Evolutionary conservation across 1,139 yeast species (phyloP).

Genomic region (Geotrichum carabidarum): DNA sequence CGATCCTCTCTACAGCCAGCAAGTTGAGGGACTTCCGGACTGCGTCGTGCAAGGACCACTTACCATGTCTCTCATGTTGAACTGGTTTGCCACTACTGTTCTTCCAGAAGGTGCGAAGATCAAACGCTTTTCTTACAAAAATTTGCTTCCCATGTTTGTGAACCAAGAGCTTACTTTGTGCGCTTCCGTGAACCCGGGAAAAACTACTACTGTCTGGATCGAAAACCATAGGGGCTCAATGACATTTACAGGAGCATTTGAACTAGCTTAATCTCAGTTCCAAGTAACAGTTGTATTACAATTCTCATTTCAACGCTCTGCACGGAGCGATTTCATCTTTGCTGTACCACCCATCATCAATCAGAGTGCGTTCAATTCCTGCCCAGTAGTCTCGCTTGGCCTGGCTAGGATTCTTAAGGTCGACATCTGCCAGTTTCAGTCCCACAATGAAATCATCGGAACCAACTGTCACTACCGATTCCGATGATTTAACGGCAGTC

Average conservation of each 20-base stretch:
- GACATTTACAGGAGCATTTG: conserved; percentile 23
- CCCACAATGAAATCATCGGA: conserved; percentile 16
- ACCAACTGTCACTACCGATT: conserved; percentile 2
- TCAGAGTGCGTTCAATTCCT: conserved; percentile 29
- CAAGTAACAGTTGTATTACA: background rate
- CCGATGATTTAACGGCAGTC: background rate
- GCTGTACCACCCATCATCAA: conserved; percentile 19
- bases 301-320: background rate
- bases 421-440: conserved; percentile 37
- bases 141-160: conserved; percentile 47
- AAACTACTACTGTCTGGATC: conserved; percentile 33
- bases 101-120: conserved; percentile 26
- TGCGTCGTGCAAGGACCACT: conserved; percentile 80
- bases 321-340: conserved; percentile 15
- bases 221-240: conserved; percentile 31
- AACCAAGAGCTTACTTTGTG: conserved; percentile 33
- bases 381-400: conserved; percentile 35
- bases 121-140: conserved; percentile 45
- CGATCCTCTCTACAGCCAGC: conserved; percentile 50
- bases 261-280: background rate
- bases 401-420: conserved; percentile 31
- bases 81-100: conserved; percentile 41
- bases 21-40: conserved; percentile 55
- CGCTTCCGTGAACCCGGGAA: conserved; percentile 21
- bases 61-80: conserved; percentile 53